phyloP scores from a whole-genome alignment of 2,329 filamentous ascomycete species.

The Phialemonium atrogriseum region DNA sequence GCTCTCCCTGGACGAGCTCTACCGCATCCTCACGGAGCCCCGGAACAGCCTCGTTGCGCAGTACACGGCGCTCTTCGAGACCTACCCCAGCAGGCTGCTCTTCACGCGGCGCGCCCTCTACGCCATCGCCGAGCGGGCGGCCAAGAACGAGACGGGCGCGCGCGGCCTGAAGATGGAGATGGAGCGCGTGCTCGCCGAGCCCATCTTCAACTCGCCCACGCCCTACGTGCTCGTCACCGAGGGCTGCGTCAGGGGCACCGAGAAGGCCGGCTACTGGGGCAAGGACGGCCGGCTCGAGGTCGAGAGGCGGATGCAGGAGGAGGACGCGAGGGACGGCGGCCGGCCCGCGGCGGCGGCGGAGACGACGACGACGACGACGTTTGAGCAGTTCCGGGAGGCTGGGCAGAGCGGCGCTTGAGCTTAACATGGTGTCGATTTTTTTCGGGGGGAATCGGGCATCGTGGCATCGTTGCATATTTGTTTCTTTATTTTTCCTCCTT shows the following conservation, averaged over 20 bases:
- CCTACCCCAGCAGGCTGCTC: conserved; percentile 67
- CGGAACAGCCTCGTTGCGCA: conserved; percentile 82
- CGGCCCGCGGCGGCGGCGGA: conserved; percentile 10
- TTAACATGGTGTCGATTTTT: too few species aligned
- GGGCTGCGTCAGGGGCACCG: conserved; percentile 53
- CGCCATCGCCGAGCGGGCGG: conserved; percentile 65
- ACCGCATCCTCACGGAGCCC: conserved; percentile 86
- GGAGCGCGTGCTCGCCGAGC: conserved; percentile 68
- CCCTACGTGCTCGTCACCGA: conserved; percentile 69
- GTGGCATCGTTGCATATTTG: too few species aligned
- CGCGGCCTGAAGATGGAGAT: conserved; percentile 72
- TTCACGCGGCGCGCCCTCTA: conserved; percentile 79
- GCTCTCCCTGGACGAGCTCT: conserved; percentile 58
- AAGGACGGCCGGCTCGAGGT: conserved; percentile 64
- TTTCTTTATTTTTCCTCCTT: too few species aligned
- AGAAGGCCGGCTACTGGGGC: conserved; percentile 55
- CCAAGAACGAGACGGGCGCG: conserved; percentile 61
- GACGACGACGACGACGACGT: conserved; percentile 15
- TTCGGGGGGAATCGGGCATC: too few species aligned
- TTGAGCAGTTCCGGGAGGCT: conserved; percentile 36
- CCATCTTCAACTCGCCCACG: conserved; percentile 74
- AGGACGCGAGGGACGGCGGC: conserved; percentile 30
- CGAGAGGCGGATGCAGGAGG: conserved; percentile 58
- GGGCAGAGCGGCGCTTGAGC: conserved; percentile 38
- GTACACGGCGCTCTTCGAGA: conserved; percentile 80